Evolutionary conservation across 2,329 filamentous ascomycete species (phyloP).

Genomic region (Pseudocercospora crystallina): DNA sequence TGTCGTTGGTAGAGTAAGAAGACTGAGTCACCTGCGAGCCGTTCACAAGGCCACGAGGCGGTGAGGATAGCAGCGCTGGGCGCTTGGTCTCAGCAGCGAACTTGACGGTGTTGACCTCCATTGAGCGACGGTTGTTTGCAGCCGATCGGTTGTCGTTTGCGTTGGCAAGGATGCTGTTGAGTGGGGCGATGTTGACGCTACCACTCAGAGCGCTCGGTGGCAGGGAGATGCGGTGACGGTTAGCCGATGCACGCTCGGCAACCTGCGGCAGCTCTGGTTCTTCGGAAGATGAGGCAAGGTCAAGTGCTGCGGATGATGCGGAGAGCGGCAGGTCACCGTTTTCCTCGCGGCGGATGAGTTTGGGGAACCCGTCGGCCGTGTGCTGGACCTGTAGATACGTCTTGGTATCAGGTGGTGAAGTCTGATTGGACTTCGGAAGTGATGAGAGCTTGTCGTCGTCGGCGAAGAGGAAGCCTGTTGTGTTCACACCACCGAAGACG

Average conservation of each 20-base stretch:
- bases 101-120: conserved; percentile 42
- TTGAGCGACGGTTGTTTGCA: conserved; percentile 47
- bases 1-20: conserved; percentile 86
- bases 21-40: conserved; percentile 73
- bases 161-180: conserved; percentile 41
- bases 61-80: conserved; percentile 56
- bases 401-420: conserved; percentile 65
- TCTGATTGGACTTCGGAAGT: conserved; percentile 30
- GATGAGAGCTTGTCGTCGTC: conserved; percentile 55
- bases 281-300: conserved; percentile 71
- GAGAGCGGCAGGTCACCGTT: conserved; percentile 64
- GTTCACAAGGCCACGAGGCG: conserved; percentile 56
- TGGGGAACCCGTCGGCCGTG: conserved; percentile 83
- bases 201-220: conserved; percentile 37
- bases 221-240: conserved; percentile 44
- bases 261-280: conserved; percentile 52
- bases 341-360: conserved; percentile 67
- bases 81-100: conserved; percentile 46
- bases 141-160: conserved; percentile 42
- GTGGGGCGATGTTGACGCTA: conserved; percentile 34
- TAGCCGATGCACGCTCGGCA: conserved; percentile 61
- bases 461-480: conserved; percentile 79
- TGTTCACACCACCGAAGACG: conserved; percentile 77
- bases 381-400: conserved; percentile 70
- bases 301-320: conserved; percentile 73